Conservation (phyloP, 2,329 filamentous ascomycete species). For the Trichoderma arundinaceum region DNA sequence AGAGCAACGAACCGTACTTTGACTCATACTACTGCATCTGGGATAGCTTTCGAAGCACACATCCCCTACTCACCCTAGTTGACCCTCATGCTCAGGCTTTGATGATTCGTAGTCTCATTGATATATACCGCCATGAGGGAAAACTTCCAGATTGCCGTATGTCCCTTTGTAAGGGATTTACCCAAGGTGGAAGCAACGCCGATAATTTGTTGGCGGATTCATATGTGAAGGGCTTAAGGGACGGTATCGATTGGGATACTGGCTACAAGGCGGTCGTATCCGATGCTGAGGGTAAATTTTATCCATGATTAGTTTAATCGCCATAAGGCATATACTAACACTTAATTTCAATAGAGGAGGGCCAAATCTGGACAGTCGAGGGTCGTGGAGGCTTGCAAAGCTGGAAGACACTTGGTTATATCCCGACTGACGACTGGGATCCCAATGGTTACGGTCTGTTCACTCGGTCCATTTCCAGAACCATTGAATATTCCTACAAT, state of each 20-base stretch:
- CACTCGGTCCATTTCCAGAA: slow-evolving; percentile 73
- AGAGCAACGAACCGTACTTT: slow-evolving; percentile 73
- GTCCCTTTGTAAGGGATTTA: slow-evolving; percentile 76
- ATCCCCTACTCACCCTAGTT: slow-evolving; percentile 72
- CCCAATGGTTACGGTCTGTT: slow-evolving; percentile 65
- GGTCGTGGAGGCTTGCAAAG: slow-evolving; percentile 73
- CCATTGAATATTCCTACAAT: slow-evolving; percentile 80
- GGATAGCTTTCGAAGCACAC: slow-evolving; percentile 75
- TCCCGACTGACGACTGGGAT: slow-evolving; percentile 72
- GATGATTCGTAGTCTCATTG: slow-evolving; percentile 74
- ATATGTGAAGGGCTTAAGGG: slow-evolving; percentile 70
- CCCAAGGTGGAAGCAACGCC: slow-evolving; percentile 78
- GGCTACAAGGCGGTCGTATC: slow-evolving; percentile 76
- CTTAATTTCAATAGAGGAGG: slow-evolving; percentile 45
- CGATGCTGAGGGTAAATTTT: slow-evolving; percentile 68
- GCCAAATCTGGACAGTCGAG: slow-evolving; percentile 69
- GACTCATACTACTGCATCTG: slow-evolving; percentile 73
- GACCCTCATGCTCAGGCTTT: slow-evolving; percentile 70
- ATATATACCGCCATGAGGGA: slow-evolving; percentile 72
- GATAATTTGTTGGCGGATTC: slow-evolving; percentile 74
- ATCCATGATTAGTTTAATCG: slow-evolving; percentile 33
- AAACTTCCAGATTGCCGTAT: slow-evolving; percentile 79
- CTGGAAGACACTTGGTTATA: slow-evolving; percentile 75
- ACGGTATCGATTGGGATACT: slow-evolving; percentile 69
- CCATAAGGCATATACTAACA: neutral